Base-by-base conservation (phyloP, 345 rosid species). In the Dipteronia sinensis region DNA sequence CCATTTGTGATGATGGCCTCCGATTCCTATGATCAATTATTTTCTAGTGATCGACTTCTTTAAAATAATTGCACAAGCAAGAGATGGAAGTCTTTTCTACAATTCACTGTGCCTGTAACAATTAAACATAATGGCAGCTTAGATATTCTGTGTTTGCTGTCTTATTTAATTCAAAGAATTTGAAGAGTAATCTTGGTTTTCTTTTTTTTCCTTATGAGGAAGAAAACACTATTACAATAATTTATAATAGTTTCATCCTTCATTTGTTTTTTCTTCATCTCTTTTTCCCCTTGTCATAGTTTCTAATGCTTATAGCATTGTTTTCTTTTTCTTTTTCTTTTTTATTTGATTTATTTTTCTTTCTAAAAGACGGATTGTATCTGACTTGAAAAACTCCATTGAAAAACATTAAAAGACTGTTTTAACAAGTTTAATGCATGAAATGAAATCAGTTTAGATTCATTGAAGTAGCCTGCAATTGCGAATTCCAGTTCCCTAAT, bases 351-450 rank as follows among this genome's bases (percentile, higher is more conserved):
- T 34, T 34, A 34, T 29, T 64, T 16, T 27, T 27, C 8, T 64
- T 64, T 29, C 16, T 2, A 31, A 29, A 12, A 27, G 20, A 22
- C 6, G n/a, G 27, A 63, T 3, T 12, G 40, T 23, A 64, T 29
- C 42, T 34, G 16, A 29, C 67, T 64, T 15, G 10, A 9, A 15
- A 63, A 62, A 59, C 23, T 59, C 64, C 64, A 59, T 8, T 9
- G 20, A 10, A 20, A 59, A 59, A 5, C 13, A 13, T 64, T 17
- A 13, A 64, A 15, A 11, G 20, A 27, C 19, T 13, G 16, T 3
- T 27, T 34, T 64, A 29, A 64, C 19, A 66, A 66, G 22, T 66
- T 38, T 20, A 47, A 69, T 69, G 72, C 72, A 46, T 67, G 58
- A 22, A 69, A 12, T 15, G 19, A 69, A 69, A 12, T 20, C 27